Percentiles rank a stretch among this genome's conserved stretches.
Evolutionary conservation across 2,329 filamentous ascomycete species (phyloP).

Genomic region (Fusarium poae): DNA sequence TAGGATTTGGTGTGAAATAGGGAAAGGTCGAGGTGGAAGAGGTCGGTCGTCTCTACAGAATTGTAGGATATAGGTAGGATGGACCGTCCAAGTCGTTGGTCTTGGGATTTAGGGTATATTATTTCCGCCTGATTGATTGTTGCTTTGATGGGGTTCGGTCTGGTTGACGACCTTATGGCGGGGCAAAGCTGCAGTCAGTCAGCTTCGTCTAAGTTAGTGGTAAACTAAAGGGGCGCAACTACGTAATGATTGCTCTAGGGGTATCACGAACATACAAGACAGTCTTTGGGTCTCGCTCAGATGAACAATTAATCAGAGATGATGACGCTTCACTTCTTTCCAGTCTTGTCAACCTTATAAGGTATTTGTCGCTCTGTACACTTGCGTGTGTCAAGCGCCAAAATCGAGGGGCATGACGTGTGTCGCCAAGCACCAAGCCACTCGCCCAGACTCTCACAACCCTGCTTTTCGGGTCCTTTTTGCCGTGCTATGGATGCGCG

Average conservation of each 20-base stretch:
- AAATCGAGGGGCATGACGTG: slow-evolving; percentile 50
- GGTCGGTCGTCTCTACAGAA: slow-evolving; percentile 20
- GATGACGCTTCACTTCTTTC: slow-evolving; percentile 10
- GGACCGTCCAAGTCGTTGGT: slow-evolving; percentile 21
- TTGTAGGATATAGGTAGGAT: slow-evolving; percentile 16
- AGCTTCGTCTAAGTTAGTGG: slow-evolving; percentile 26
- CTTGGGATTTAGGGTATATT: slow-evolving; percentile 19
- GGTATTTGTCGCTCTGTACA: slow-evolving; percentile 16
- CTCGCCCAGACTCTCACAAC: slow-evolving; percentile 47
- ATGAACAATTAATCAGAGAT: slow-evolving; percentile 1
- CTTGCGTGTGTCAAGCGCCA: slow-evolving; percentile 42
- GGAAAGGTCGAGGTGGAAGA: slow-evolving; percentile 4
- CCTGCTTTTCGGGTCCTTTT: slow-evolving; percentile 47
- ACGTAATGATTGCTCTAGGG: slow-evolving; percentile 29
- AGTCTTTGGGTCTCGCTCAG: neutral
- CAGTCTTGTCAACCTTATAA: slow-evolving; percentile 22
- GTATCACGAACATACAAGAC: slow-evolving; percentile 22
- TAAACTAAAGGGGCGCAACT: slow-evolving; percentile 26
- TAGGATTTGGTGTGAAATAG: neutral
- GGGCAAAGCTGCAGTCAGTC: slow-evolving; percentile 43
- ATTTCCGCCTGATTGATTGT: slow-evolving; percentile 21
- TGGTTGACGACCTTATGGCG: slow-evolving; percentile 36
- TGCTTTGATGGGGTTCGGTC: slow-evolving; percentile 17
- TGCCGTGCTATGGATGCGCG: slow-evolving; percentile 37
- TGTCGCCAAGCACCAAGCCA: slow-evolving; percentile 51